Evolutionary conservation across 2,329 filamentous ascomycete species (phyloP).

Genomic region (Botryotinia narcissicola): DNA sequence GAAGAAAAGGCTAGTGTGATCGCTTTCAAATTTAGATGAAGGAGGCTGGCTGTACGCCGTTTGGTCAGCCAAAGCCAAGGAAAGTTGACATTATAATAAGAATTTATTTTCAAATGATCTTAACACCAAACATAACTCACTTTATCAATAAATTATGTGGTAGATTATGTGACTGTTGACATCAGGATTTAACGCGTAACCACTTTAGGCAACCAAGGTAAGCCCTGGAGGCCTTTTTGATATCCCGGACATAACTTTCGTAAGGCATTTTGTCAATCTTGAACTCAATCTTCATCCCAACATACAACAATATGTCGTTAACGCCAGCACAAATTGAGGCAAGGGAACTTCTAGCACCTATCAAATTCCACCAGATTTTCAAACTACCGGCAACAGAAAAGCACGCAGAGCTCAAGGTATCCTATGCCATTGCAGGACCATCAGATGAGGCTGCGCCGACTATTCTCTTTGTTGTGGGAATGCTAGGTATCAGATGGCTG

Average conservation of each 20-base stretch:
- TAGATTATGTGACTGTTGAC: neutral
- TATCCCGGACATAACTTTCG: neutral
- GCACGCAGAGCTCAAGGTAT: slow-evolving; percentile 31
- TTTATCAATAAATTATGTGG: neutral
- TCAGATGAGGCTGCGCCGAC: slow-evolving; percentile 33
- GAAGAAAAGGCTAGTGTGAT: slow-evolving; percentile 1
- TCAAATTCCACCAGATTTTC: slow-evolving; percentile 34
- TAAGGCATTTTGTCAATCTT: neutral
- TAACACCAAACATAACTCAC: neutral
- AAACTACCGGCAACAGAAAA: slow-evolving; percentile 30
- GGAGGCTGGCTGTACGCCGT: neutral
- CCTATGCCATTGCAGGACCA: slow-evolving; percentile 33
- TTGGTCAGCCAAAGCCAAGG: neutral
- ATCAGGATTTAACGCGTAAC: neutral
- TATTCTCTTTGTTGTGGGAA: slow-evolving; percentile 42
- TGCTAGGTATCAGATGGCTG: slow-evolving; percentile 41
- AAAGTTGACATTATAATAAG: slow-evolving; percentile 11
- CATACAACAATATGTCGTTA: neutral
- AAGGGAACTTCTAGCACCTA: slow-evolving; percentile 23
- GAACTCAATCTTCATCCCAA: neutral
- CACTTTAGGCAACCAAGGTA: neutral
- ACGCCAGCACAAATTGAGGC: slow-evolving; percentile 24
- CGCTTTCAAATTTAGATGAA: neutral
- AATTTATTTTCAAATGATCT: slow-evolving; percentile 1
- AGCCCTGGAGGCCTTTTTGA: neutral